These are phyloP conservation scores for Ceratocystis papillata DNA, from an alignment of 2,329 filamentous ascomycete species.

Conservation along the genomic window DNA sequence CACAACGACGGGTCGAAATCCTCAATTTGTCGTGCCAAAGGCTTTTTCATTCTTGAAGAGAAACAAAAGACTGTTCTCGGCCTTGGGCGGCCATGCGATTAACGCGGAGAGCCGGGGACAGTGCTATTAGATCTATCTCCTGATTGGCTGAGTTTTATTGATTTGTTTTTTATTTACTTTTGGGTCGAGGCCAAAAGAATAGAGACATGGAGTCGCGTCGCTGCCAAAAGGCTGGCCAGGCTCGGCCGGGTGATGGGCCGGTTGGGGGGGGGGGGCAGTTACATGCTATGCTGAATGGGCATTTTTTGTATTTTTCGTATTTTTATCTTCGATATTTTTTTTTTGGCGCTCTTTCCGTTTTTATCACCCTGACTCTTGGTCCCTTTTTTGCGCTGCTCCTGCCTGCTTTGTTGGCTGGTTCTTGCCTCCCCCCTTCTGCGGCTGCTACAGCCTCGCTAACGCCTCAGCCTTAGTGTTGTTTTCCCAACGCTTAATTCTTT, in stretches of 20 bases:
- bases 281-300: no score
- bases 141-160: not conserved
- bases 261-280: not conserved
- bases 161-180: not conserved
- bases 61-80: constrained; percentile 2
- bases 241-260: not conserved
- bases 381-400: not conserved
- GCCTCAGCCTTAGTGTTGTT: constrained; percentile 1
- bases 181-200: not conserved
- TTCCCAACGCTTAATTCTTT: not conserved
- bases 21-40: no score
- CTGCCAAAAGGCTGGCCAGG: not conserved
- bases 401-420: not conserved
- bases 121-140: no score
- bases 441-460: constrained; percentile 13
- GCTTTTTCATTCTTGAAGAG: not conserved
- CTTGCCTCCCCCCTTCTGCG: not conserved
- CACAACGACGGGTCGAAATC: no score
- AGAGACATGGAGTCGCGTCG: not conserved
- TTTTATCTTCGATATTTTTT: not conserved
- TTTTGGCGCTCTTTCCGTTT: not conserved
- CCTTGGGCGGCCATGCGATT: not conserved
- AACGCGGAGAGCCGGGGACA: not conserved
- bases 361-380: constrained; percentile 1
- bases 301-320: not conserved